Base-by-base conservation (phyloP, 495 filamentous ascomycete genomes). In the Thermochaetoides thermophila region DNA sequence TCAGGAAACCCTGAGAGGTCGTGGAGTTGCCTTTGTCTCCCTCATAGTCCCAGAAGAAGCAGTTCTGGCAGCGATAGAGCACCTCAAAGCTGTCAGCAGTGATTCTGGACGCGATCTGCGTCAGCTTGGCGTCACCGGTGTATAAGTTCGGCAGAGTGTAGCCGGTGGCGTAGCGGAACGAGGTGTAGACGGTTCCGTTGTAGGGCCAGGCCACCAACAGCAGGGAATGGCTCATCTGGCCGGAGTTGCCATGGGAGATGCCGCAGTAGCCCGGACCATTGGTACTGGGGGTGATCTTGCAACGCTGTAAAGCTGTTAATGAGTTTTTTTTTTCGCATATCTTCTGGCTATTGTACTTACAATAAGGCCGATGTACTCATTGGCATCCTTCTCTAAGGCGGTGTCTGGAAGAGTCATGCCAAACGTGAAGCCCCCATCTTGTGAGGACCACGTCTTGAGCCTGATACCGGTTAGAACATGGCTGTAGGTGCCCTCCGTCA, bases 11-110 rank as follows among this genome's bases (percentile, higher is more conserved):
- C 3, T 21, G 16, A 16, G 23, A 48, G 31, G 51, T 55, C 3
- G 46, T 44, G 1, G 52, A 44, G 17, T 26, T 49, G 5, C 30
- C 45, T 11, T 6, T 31, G 34, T 18, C 35, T 7, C 48, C 44
- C 10, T 37, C 51, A 31, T 52, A 46, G 32, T 48, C 52, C 71
- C 74, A 79, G 2, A 52, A 51, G 23, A 71, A 59, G 52, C 76
- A 81, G 48, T 67, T 59, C 44, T 72, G 54, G 57, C 76, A 81
- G 15, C 68, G 60, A 51, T 74, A 79, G 19, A 76, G 63, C 14
- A 75, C 46, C 32, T 64, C 64, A 46, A 66, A 81, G 43, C 60
- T 40, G 24, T 54, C 57, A 28, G 60, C 49, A 43, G 67, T 74
- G 37, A 74, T 50, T 29, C 45, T 61, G n/a, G 63, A 57, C n/a